phyloP scores from a whole-genome alignment of 805 yeast genomes.

The Candida oleophila region DNA sequence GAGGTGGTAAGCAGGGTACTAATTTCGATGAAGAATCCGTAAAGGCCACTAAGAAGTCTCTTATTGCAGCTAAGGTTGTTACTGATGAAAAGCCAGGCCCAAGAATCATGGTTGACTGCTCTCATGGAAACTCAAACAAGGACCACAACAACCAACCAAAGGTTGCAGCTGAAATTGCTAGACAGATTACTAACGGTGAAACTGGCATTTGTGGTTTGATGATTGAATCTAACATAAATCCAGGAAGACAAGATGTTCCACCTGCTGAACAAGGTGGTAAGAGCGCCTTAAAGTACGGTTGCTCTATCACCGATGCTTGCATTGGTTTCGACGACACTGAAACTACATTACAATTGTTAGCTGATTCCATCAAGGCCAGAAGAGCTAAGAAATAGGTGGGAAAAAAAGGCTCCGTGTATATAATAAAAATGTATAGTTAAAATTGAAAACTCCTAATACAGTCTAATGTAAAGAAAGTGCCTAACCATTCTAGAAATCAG shows the following conservation, averaged over 20 bases:
- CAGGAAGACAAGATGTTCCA: slow-evolving; percentile 92
- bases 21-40: slow-evolving; percentile 82
- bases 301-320: slow-evolving; percentile 97
- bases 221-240: slow-evolving; percentile 91
- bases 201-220: slow-evolving; percentile 83
- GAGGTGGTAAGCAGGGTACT: slow-evolving; percentile 95
- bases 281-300: slow-evolving; percentile 77
- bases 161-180: slow-evolving; percentile 75
- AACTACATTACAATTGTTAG: slow-evolving; percentile 63
- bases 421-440: neutral
- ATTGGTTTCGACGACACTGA: slow-evolving; percentile 87
- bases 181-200: slow-evolving; percentile 77
- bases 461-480: no score
- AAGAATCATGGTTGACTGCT: slow-evolving; percentile 93
- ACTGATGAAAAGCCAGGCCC: slow-evolving; percentile 47
- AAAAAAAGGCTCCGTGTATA: neutral
- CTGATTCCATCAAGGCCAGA: slow-evolving; percentile 79
- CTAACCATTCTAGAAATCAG: no score
- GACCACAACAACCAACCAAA: slow-evolving; percentile 91
- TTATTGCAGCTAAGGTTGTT: slow-evolving; percentile 50
- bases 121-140: slow-evolving; percentile 93
- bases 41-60: slow-evolving; percentile 58
- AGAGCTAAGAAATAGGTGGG: slow-evolving; percentile 37
- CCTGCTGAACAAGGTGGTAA: slow-evolving; percentile 66
- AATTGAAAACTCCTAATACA: no score